Conservation (phyloP, 2,329 filamentous ascomycete genomes). For the Annulohypoxylon truncatum region DNA sequence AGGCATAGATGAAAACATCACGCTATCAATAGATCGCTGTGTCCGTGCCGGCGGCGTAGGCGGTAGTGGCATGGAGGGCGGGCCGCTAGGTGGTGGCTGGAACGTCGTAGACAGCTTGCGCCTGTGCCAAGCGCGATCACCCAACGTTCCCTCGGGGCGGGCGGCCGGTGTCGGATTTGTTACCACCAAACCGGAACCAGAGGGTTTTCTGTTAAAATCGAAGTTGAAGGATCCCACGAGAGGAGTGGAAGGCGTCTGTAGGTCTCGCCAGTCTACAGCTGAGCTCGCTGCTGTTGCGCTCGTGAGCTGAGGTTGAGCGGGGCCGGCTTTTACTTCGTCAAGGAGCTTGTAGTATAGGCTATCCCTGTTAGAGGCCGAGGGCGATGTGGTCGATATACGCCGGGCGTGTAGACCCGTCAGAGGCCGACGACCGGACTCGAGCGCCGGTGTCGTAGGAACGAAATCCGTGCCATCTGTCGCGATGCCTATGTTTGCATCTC, state of each 20-base stretch:
- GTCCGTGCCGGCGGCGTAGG: constrained; percentile 39
- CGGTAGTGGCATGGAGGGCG: constrained; percentile 40
- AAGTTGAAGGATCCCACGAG: constrained; percentile 12
- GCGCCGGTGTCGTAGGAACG: constrained; percentile 43
- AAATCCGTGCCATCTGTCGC: constrained; percentile 25
- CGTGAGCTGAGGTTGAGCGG: constrained; percentile 12
- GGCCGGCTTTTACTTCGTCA: constrained; percentile 36
- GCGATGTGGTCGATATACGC: not conserved
- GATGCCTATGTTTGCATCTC: constrained; percentile 21
- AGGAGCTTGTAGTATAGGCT: constrained; percentile 32
- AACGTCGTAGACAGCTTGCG: constrained; percentile 43
- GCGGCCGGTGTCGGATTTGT: constrained; percentile 34
- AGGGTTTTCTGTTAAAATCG: constrained; percentile 10
- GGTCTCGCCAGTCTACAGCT: constrained; percentile 39
- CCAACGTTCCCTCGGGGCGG: constrained; percentile 31
- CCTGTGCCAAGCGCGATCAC: constrained; percentile 48
- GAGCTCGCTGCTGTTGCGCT: constrained; percentile 38
- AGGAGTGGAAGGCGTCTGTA: constrained; percentile 1
- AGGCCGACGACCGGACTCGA: constrained; percentile 40
- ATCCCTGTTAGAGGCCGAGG: constrained; percentile 22
- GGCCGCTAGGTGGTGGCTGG: constrained; percentile 39
- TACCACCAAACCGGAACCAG: not conserved
- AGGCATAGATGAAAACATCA: constrained; percentile 2
- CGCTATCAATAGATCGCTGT: constrained; percentile 36
- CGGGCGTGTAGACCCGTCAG: constrained; percentile 35